Conservation (phyloP, 257 asterid genomes). For the Penstemon davidsonii region DNA sequence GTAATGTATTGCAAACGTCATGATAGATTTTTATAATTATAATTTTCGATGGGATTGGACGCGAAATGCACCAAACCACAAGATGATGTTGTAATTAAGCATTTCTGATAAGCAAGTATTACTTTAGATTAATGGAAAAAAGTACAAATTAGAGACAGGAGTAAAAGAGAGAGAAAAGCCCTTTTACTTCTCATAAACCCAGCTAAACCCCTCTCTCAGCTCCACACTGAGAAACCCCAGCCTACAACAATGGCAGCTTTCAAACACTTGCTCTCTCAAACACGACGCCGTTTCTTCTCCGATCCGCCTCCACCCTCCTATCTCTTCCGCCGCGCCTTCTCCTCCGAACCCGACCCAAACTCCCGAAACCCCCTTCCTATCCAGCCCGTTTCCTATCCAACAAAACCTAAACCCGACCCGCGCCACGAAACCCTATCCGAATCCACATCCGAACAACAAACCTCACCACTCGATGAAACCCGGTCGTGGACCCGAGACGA, state of each 20-base stretch:
- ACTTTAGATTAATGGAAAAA: too few relatives aligned
- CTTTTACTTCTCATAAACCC: too few relatives aligned
- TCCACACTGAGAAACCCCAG: too few relatives aligned
- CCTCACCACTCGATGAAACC: constrained; percentile 13
- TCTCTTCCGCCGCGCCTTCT: neutral
- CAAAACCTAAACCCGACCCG: constrained; percentile 50
- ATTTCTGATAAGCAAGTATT: too few relatives aligned
- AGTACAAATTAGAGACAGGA: too few relatives aligned
- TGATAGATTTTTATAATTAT: too few relatives aligned
- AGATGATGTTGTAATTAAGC: too few relatives aligned
- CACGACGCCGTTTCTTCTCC: constrained; percentile 45
- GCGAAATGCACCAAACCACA: too few relatives aligned
- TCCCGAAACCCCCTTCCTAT: constrained; percentile 41
- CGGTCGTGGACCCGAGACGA: constrained; percentile 71
- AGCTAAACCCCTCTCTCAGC: too few relatives aligned
- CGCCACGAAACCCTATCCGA: constrained; percentile 29
- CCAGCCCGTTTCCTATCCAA: constrained; percentile 67
- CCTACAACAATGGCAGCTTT: constrained; percentile 53
- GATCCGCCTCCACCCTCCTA: constrained; percentile 34
- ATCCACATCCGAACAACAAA: constrained; percentile 25
- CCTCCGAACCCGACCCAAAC: constrained; percentile 37
- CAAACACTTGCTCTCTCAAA: constrained; percentile 54
- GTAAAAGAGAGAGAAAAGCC: too few relatives aligned
- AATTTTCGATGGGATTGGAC: too few relatives aligned
- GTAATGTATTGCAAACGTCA: too few relatives aligned